Percentiles rank a stretch among this genome's conserved stretches.
Evolutionary conservation across 75 land plant species (phyloP).

Genomic region (Pinus albicaulis): DNA sequence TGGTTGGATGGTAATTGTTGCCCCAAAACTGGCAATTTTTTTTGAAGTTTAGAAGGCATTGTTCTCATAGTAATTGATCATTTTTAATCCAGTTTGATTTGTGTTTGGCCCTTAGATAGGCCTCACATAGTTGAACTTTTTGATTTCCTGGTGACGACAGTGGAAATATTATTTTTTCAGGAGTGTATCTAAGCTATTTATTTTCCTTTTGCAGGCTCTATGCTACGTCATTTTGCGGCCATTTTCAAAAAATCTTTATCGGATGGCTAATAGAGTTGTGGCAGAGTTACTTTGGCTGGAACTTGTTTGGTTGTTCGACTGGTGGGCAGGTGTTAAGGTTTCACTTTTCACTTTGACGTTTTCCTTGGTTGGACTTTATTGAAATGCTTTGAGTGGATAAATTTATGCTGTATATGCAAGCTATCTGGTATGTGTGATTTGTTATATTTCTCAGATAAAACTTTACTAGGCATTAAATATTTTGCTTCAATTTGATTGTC

Average conservation of each 20-base stretch:
- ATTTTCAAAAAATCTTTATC: slow-evolving; percentile 65
- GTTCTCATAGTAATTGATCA: not conserved
- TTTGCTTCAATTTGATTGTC: no score
- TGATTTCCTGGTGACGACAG: not conserved
- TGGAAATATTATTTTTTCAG: not conserved
- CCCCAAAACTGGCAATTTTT: not conserved
- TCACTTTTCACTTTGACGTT: not conserved
- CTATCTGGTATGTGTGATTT: no score
- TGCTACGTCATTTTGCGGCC: slow-evolving; percentile 58
- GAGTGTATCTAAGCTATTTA: slow-evolving; percentile 5
- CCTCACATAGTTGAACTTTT: not conserved
- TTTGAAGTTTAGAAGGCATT: not conserved
- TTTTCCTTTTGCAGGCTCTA: slow-evolving; percentile 47
- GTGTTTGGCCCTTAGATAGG: not conserved
- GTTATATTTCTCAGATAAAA: no score
- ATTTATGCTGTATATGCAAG: no score
- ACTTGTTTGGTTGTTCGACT: slow-evolving; percentile 91
- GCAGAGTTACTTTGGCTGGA: slow-evolving; percentile 83
- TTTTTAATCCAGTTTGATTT: not conserved
- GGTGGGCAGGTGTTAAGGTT: slow-evolving; percentile 98
- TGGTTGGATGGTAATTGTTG: not conserved
- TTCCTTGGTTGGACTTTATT: not conserved
- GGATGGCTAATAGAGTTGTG: slow-evolving; percentile 62
- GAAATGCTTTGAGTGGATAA: not conserved
- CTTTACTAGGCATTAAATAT: no score